Percentiles rank a stretch among this genome's conserved stretches.
Conservation (phyloP, 2,329 filamentous ascomycete species). For the Dothideomycetidae sp. region DNA sequence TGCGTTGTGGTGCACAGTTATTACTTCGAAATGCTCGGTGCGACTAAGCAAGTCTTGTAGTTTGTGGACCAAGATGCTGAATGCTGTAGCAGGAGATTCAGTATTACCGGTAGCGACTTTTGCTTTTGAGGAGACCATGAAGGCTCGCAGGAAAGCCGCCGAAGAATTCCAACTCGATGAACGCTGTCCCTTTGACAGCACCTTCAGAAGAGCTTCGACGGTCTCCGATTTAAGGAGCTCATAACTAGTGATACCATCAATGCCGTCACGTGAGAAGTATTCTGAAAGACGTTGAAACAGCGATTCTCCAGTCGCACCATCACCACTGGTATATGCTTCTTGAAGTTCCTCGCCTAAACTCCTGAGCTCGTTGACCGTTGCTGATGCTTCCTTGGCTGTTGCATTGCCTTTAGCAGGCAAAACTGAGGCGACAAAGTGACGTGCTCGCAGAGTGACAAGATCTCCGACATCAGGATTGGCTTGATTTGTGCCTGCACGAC, state of each 20-base stretch:
- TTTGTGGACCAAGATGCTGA: constrained; percentile 84
- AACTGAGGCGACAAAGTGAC: constrained; percentile 49
- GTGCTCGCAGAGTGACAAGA: constrained; percentile 61
- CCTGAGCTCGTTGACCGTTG: constrained; percentile 61
- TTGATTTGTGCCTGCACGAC: neutral
- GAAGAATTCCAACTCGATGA: constrained; percentile 46
- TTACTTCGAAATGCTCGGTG: constrained; percentile 94
- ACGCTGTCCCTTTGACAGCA: constrained; percentile 62
- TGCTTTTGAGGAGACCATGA: constrained; percentile 60
- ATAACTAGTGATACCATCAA: constrained; percentile 90
- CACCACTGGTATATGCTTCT: constrained; percentile 42
- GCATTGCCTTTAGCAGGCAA: constrained; percentile 27
- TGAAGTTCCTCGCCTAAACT: constrained; percentile 58
- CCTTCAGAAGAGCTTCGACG: constrained; percentile 65
- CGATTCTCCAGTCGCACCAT: constrained; percentile 36
- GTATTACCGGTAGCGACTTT: constrained; percentile 51
- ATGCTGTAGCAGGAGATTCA: constrained; percentile 64
- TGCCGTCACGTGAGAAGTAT: constrained; percentile 76
- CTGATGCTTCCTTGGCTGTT: constrained; percentile 67
- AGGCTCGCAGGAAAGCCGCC: constrained; percentile 75
- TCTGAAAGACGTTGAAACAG: constrained; percentile 64
- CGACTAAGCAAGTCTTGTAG: constrained; percentile 90
- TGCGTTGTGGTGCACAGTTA: constrained; percentile 86
- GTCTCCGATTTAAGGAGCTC: constrained; percentile 85
- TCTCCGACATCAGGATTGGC: constrained; percentile 44